These are phyloP conservation scores for Paraglomus brasilianum DNA, from an alignment of 192 early-diverging fungal species.

Conservation along the genomic window DNA sequence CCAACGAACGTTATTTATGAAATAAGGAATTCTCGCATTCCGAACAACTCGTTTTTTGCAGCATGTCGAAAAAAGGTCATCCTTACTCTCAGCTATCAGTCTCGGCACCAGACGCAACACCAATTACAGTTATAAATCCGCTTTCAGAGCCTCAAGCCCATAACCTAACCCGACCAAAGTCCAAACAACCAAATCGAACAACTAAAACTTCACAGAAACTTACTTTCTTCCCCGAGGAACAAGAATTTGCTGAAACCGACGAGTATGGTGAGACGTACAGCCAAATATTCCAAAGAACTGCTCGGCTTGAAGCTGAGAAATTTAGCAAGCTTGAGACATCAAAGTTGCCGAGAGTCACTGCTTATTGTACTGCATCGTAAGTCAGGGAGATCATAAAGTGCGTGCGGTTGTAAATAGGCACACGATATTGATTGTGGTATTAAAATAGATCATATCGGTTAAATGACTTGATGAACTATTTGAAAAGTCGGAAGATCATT, in stretches of 20 bases:
- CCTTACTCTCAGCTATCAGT: too few relatives aligned
- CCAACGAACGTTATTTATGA: too few relatives aligned
- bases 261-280: conserved; percentile 65
- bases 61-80: too few relatives aligned
- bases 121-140: too few relatives aligned
- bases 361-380: conserved; percentile 81
- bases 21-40: too few relatives aligned
- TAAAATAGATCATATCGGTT: conserved; percentile 61
- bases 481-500: conserved; percentile 59
- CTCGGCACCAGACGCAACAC: too few relatives aligned
- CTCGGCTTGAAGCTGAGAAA: conserved; percentile 67
- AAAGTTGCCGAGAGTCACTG: conserved; percentile 76
- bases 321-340: conserved; percentile 72
- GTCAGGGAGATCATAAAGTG: background rate
- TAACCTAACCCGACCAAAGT: conserved; percentile 36
- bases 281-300: conserved; percentile 57
- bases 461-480: conserved; percentile 73
- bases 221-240: conserved; percentile 82
- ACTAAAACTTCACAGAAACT: conserved; percentile 94
- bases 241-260: conserved; percentile 49
- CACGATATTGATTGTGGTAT: background rate
- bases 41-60: too few relatives aligned
- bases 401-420: too few relatives aligned
- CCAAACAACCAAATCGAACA: conserved; percentile 76
- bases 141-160: too few relatives aligned